phyloP scores from a whole-genome alignment of 1,284 basidiomycete genomes.

The Paramarasmius palmivorus region DNA sequence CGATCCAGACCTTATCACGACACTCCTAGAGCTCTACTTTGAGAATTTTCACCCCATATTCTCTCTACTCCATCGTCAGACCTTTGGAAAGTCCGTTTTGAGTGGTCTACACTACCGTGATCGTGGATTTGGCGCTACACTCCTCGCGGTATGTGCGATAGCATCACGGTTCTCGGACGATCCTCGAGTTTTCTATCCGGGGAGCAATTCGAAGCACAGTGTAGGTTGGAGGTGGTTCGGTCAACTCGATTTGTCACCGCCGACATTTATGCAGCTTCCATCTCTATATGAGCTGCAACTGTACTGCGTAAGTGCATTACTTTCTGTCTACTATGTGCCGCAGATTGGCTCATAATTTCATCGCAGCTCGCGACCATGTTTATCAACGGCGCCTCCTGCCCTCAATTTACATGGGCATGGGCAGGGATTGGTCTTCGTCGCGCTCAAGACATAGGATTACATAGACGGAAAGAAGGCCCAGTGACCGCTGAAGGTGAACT shows the following conservation, averaged over 20 bases:
- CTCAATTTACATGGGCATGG: slow-evolving; percentile 43
- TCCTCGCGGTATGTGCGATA: too few species aligned
- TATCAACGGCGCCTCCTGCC: slow-evolving; percentile 18
- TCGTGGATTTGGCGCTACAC: too few species aligned
- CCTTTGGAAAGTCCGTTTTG: too few species aligned
- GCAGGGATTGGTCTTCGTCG: slow-evolving; percentile 44
- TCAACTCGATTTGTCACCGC: slow-evolving; percentile 35
- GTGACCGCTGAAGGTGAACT: slow-evolving; percentile 3
- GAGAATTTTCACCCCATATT: too few species aligned
- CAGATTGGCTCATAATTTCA: not conserved
- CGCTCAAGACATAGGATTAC: slow-evolving; percentile 36
- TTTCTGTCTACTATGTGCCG: not conserved
- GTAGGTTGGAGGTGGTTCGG: slow-evolving; percentile 44
- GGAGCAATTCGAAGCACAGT: not conserved
- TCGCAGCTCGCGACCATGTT: slow-evolving; percentile 9
- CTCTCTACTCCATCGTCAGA: too few species aligned
- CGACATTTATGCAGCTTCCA: slow-evolving; percentile 38
- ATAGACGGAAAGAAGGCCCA: slow-evolving; percentile 11
- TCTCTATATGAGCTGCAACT: slow-evolving; percentile 46
- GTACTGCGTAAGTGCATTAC: slow-evolving; percentile 18
- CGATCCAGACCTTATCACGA: too few species aligned
- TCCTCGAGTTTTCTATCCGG: too few species aligned
- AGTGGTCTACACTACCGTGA: too few species aligned
- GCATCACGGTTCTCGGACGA: too few species aligned
- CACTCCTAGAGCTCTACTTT: too few species aligned